Percentiles rank a stretch among this genome's conserved stretches.
Evolutionary conservation across 2,329 filamentous ascomycete genomes (phyloP).

Genomic region (Aspergillus quadricinctus): DNA sequence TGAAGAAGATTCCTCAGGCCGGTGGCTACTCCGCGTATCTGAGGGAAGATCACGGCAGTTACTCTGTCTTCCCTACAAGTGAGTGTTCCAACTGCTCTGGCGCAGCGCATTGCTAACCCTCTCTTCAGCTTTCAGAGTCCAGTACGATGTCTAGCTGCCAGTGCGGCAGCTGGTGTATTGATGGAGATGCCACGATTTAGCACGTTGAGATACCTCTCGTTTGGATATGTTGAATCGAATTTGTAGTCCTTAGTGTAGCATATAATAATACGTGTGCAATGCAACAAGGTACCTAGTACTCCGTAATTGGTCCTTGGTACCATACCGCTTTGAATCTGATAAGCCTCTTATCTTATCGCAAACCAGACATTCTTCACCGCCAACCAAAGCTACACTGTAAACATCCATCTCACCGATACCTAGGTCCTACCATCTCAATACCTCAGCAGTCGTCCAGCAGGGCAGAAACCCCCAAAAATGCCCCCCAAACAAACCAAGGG

Average conservation of each 20-base stretch:
- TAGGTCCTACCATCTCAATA: not conserved
- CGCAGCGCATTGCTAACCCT: constrained; percentile 11
- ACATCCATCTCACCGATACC: not conserved
- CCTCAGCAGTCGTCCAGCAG: not conserved
- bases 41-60: constrained; percentile 60
- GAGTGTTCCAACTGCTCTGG: constrained; percentile 14
- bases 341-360: not conserved
- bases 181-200: not conserved
- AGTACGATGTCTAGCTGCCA: constrained; percentile 38
- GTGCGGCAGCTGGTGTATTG: not conserved
- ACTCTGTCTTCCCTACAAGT: constrained; percentile 49
- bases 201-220: not conserved
- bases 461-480: constrained; percentile 45
- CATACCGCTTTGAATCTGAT: not conserved
- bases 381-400: not conserved
- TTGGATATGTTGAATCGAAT: not conserved
- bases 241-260: not conserved
- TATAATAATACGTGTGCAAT: not conserved
- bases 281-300: no score
- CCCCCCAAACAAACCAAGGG: constrained; percentile 74
- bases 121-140: constrained; percentile 39
- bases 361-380: not conserved
- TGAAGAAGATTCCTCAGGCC: constrained; percentile 60
- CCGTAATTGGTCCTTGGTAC: not conserved
- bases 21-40: constrained; percentile 59